Evolutionary conservation across 495 filamentous ascomycete genomes (phyloP), one percentile per base, ranked within the genome.

Genomic region (Neurospora sp.): DNA sequence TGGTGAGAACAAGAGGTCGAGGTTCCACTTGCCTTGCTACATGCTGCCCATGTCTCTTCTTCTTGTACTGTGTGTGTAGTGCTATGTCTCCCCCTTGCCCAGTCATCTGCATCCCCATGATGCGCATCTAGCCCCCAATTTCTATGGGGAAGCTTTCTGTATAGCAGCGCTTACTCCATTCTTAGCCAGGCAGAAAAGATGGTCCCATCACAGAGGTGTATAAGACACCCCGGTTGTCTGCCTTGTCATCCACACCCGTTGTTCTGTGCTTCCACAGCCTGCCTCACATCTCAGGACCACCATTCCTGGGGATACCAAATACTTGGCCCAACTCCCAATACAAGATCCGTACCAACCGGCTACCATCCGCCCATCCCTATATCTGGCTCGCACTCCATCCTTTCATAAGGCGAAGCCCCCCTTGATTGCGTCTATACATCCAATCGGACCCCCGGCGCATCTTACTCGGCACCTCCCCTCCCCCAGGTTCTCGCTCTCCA

Each of bases 181-280:
- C 73, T 78, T 77, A 79, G 78, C 77, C 77, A 81, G 79, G 78
- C 79, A 81, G 79, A 79, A 75, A 65, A 74, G 40, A 68, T 73
- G 70, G 59, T 53, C 65, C 69, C 68, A 76, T 72, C 72, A 74
- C 74, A 77, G 77, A 76, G 2, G 74, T 73, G 70, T 81, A 78
- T 77, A 79, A 78, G 77, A 81, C 22, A 75, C 75, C 75, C 76
- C 65, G 74, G 79, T 48, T 70, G 72, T 78, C 77, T 79, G 75
- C 77, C 76, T 77, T 74, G 73, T 76, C 74, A 65, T 48, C 71
- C 71, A 73, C 73, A 74, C 74, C 73, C 71, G 42, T 69, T 61
- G 40, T 73, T 77, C 70, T 68, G 65, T 73, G 69, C 69, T 78
- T 68, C 71, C 69, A 76, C 76, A 77, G 72, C 68, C 71, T 74